These are phyloP conservation scores for Lactuca sativa DNA, from an alignment of 129 eudicot genomes.

Conservation along the genomic window DNA sequence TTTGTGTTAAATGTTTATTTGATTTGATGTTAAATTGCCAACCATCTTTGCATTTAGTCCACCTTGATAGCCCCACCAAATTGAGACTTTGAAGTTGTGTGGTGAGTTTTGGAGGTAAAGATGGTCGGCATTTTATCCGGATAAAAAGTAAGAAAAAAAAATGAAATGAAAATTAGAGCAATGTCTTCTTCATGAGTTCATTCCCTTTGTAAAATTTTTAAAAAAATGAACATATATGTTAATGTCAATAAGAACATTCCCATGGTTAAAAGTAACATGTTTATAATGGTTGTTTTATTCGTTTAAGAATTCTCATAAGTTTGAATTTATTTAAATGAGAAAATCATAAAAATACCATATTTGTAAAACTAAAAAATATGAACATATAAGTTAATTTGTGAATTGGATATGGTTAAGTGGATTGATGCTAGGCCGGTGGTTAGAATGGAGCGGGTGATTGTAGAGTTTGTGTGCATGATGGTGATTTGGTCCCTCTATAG, in stretches of 20 bases:
- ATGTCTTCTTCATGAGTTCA: conserved; percentile 33
- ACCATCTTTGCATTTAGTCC: conserved; percentile 54
- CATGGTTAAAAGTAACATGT: conserved; percentile 19
- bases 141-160: conserved; percentile 21
- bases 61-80: conserved; percentile 8
- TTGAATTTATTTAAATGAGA: too few species aligned
- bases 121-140: conserved; percentile 69
- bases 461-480: too few species aligned
- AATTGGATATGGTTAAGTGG: too few species aligned
- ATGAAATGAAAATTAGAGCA: conserved; percentile 30
- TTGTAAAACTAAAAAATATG: too few species aligned
- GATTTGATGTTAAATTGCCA: conserved; percentile 54
- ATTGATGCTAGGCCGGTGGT: too few species aligned
- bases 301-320: neutral
- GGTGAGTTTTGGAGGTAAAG: conserved; percentile 51
- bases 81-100: conserved; percentile 11
- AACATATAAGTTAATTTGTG: too few species aligned
- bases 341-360: too few species aligned
- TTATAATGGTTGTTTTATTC: neutral
- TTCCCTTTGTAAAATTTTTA: conserved; percentile 32
- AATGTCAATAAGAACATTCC: conserved; percentile 33
- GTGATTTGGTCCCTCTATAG: too few species aligned
- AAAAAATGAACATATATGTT: conserved; percentile 26
- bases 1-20: conserved; percentile 10
- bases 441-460: too few species aligned